Evolutionary conservation across 495 filamentous ascomycete genomes (phyloP), one percentile per base, ranked within the genome.

Genomic region (Penicillium alfredii): DNA sequence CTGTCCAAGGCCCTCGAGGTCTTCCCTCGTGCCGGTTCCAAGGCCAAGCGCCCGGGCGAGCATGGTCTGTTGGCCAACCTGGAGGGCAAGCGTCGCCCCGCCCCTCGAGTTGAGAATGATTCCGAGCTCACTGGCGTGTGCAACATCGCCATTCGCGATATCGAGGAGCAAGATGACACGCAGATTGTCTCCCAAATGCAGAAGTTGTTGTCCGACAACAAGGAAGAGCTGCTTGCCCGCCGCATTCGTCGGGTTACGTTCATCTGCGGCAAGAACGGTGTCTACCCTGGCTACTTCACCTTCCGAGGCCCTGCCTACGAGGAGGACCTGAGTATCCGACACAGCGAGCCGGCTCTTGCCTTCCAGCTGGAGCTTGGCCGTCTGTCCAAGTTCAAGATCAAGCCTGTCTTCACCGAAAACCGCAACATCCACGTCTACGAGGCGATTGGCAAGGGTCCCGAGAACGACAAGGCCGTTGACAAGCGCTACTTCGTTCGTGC

Each of bases 351-450:
- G 26, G 90, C 92, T 32, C 69, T 95, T 52, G 88, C 92, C 51
- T 98, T 97, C 84, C 92, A 98, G 73, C 81, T 96, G 50, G 92
- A 98, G 62, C 76, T 98, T 40, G 80, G 82, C 13, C 82, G 92
- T 64, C 78, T 98, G 26, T 83, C 86, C 51, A 97, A 96, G 61
- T 98, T 98, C 79, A 81, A 83, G 62, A 90, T 97, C 68, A 92
- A 87, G 65, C 89, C 92, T 1, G 86, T 97, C 27, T 98, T 98
- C 72, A 97, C 93, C 0, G 90, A 97, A 63, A 98, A 98, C 69
- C 81, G 90, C 44, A 95, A 93, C 68, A 96, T 98, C 42, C 93
- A 97, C 66, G 88, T 98, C 33, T 98, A 97, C 66, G 88, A 97
- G 68, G 92, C 86, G 26, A 69, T 93, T 51, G 92, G 93, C 46